phyloP scores from a whole-genome alignment of 2,329 filamentous ascomycete species.

The Ophiostoma tasmaniense region DNA sequence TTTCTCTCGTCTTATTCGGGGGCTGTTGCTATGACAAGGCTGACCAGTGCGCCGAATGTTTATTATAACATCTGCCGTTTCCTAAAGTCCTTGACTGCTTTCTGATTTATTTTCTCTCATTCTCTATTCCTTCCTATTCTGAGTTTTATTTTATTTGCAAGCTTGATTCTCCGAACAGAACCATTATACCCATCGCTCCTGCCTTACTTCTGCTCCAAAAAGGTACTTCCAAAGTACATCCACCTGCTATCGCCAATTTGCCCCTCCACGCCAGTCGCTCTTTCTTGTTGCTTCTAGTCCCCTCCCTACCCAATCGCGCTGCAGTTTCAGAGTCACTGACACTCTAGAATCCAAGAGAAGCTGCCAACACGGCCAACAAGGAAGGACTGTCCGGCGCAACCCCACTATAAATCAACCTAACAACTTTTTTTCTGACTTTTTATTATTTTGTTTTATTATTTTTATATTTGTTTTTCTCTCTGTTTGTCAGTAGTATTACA shows the following conservation, averaged over 20 bases:
- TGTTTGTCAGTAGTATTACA: too few species aligned
- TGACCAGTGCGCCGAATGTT: neutral
- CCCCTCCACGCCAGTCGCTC: constrained; percentile 5
- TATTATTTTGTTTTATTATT: neutral
- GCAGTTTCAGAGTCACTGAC: neutral
- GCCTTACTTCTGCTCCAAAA: neutral
- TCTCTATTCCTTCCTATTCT: neutral
- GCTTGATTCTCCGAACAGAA: neutral
- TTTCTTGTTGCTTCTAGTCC: neutral
- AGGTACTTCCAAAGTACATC: neutral
- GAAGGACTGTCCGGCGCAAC: neutral
- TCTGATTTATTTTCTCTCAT: neutral
- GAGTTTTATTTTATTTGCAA: neutral
- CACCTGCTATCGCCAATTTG: neutral
- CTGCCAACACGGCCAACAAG: neutral
- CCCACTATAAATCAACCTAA: constrained; percentile 3
- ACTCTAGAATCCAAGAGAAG: constrained; percentile 6
- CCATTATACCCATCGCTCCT: constrained; percentile 2
- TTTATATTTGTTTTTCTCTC: neutral
- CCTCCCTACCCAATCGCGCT: neutral
- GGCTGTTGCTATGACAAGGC: constrained; percentile 8
- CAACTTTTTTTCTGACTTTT: neutral
- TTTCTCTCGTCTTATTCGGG: constrained; percentile 6
- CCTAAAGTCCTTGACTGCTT: neutral
- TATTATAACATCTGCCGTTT: neutral